A percentile compares a stretch with the other conserved stretches of the same genome.
Conservation (phyloP, 805 yeast species). For the Starmerella bombi region DNA sequence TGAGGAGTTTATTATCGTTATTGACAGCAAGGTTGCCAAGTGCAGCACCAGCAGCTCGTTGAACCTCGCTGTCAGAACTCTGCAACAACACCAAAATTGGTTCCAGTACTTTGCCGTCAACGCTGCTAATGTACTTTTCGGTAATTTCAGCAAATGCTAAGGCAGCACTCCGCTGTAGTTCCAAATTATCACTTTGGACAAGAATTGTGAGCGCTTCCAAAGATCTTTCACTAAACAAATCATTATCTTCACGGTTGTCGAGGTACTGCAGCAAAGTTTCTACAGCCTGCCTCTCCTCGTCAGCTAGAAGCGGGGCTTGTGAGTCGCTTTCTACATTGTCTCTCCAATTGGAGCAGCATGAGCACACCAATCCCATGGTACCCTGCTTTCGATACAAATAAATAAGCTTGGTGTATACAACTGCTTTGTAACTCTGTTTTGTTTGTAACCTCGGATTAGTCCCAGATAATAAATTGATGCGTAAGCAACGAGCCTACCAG, state of each 20-base stretch:
- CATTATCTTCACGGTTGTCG: slow-evolving; percentile 79
- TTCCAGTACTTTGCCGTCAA: slow-evolving; percentile 79
- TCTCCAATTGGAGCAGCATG: slow-evolving; percentile 17
- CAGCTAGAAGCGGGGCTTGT: slow-evolving; percentile 71
- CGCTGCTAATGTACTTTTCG: slow-evolving; percentile 77
- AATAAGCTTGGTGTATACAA: background rate
- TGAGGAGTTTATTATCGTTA: slow-evolving; percentile 81
- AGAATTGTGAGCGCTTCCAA: slow-evolving; percentile 79
- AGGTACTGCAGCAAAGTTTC: slow-evolving; percentile 76
- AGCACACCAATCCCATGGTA: slow-evolving; percentile 16
- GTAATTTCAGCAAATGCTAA: slow-evolving; percentile 97
- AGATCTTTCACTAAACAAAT: slow-evolving; percentile 72
- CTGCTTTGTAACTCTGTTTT: too few relatives aligned
- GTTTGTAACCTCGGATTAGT: too few relatives aligned
- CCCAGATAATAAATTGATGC: too few relatives aligned
- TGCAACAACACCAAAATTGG: slow-evolving; percentile 83
- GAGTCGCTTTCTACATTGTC: slow-evolving; percentile 59
- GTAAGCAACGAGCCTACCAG: too few relatives aligned
- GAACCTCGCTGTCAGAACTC: slow-evolving; percentile 83
- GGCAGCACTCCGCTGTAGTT: slow-evolving; percentile 92
- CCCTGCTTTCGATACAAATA: too few relatives aligned
- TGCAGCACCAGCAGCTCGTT: slow-evolving; percentile 97
- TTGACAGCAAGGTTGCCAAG: slow-evolving; percentile 96
- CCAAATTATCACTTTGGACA: slow-evolving; percentile 89
- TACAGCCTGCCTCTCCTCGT: slow-evolving; percentile 93